Conservation (phyloP, 139 green algal genomes). For the Picochlorum sp. region DNA sequence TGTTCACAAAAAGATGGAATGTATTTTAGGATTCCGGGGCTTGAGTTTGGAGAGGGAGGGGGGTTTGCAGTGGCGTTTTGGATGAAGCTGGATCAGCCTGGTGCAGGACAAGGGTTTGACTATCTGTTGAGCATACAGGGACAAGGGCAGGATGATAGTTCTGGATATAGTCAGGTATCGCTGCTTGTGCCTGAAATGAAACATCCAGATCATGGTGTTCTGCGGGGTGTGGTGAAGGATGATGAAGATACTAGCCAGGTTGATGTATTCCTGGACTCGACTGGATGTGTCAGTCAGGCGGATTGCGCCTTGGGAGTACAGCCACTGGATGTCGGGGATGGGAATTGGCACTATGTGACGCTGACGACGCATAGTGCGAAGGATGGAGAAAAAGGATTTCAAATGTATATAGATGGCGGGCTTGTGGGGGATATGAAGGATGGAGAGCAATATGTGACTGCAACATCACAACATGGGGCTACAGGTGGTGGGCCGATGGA, state of each 20-base stretch:
- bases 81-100: background rate
- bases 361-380: conserved; percentile 25
- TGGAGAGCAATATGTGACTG: background rate
- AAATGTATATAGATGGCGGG: conserved; percentile 37
- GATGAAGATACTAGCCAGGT: background rate
- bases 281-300: conserved; percentile 12
- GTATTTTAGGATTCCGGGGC: conserved; percentile 7
- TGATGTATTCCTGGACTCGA: conserved; percentile 32
- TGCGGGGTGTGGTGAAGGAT: conserved; percentile 31
- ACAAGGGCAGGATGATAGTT: too few species aligned
- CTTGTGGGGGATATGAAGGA: background rate
- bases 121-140: background rate
- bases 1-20: background rate
- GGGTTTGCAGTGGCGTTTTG: conserved; percentile 12
- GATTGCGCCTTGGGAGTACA: background rate
- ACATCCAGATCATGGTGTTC: conserved; percentile 25
- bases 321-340: conserved; percentile 21
- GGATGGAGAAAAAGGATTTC: too few species aligned
- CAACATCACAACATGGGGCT: too few species aligned
- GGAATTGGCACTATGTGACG: conserved; percentile 52
- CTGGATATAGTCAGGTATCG: too few species aligned
- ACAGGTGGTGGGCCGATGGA: too few species aligned
- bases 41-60: conserved; percentile 15
- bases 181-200: conserved; percentile 12
- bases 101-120: background rate